Conservation (phyloP, 352 stramenopile species). For the Globisporangium polare region DNA sequence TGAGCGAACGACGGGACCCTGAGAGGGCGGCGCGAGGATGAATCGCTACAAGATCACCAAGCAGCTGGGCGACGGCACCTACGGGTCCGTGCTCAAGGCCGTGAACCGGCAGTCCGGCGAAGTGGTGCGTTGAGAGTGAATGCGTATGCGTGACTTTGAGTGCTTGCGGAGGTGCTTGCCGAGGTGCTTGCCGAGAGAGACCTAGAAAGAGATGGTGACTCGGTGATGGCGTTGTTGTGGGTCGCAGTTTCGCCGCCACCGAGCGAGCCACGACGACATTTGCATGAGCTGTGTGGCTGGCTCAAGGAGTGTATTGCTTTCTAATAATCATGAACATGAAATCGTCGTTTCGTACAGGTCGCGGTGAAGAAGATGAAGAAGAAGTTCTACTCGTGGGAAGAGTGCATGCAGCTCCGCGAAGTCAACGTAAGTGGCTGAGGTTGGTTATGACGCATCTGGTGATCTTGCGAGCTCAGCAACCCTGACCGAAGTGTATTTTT, state of each 20-base stretch:
- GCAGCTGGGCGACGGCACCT: slow-evolving; percentile 94
- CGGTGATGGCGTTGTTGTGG: no score
- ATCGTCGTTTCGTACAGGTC: slow-evolving; percentile 40
- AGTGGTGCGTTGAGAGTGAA: slow-evolving; percentile 55
- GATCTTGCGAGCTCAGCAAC: neutral
- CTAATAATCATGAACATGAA: neutral
- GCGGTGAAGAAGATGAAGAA: slow-evolving; percentile 98
- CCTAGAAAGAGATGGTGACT: neutral
- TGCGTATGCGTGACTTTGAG: neutral
- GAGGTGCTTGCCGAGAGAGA: neutral
- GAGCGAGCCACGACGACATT: no score
- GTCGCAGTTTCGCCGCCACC: no score
- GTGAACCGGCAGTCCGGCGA: slow-evolving; percentile 92
- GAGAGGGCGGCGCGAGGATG: slow-evolving; percentile 32
- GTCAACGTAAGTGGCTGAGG: slow-evolving; percentile 80
- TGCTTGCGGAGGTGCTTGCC: neutral
- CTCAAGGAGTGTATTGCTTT: neutral
- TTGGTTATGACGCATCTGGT: neutral
- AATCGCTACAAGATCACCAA: slow-evolving; percentile 96
- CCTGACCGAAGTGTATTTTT: neutral
- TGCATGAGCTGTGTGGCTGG: neutral
- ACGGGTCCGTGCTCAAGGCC: slow-evolving; percentile 94
- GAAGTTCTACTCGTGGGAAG: slow-evolving; percentile 95
- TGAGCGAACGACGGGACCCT: neutral
- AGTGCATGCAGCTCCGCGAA: slow-evolving; percentile 97